Evolutionary conservation across 1,284 basidiomycete species (phyloP).

Genomic region (Marasmius tenuissimus): DNA sequence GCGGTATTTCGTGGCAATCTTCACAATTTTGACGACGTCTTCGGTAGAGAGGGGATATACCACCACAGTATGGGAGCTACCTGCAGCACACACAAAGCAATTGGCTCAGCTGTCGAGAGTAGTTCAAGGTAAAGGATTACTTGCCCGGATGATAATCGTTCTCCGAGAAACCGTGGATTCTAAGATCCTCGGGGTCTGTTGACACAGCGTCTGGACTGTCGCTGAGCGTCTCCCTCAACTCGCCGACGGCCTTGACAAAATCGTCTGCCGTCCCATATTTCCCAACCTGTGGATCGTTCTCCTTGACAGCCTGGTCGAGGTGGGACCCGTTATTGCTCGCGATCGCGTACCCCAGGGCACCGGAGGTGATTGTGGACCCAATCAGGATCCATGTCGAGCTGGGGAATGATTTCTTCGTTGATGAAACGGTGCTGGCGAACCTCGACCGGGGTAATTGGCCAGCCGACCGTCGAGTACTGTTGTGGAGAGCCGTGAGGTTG

Average conservation of each 20-base stretch:
- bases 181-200: constrained; percentile 54
- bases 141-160: constrained; percentile 59
- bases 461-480: neutral
- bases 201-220: constrained; percentile 42
- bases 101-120: neutral
- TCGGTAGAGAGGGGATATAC: constrained; percentile 59
- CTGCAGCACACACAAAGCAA: constrained; percentile 25
- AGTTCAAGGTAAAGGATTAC: constrained; percentile 10
- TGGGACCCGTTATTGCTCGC: neutral
- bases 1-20: constrained; percentile 62
- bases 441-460: neutral
- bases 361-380: neutral
- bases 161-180: constrained; percentile 56
- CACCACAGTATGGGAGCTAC: constrained; percentile 47
- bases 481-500: neutral
- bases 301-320: neutral
- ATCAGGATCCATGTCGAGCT: neutral
- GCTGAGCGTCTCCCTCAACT: constrained; percentile 40
- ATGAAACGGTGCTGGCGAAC: neutral
- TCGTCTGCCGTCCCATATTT: constrained; percentile 47
- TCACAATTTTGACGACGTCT: constrained; percentile 69
- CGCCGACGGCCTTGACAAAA: constrained; percentile 50
- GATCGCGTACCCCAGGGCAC: neutral
- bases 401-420: neutral
- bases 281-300: neutral